phyloP scores from a whole-genome alignment of 2,329 filamentous ascomycete species.

The Microcyclospora pomicola region DNA sequence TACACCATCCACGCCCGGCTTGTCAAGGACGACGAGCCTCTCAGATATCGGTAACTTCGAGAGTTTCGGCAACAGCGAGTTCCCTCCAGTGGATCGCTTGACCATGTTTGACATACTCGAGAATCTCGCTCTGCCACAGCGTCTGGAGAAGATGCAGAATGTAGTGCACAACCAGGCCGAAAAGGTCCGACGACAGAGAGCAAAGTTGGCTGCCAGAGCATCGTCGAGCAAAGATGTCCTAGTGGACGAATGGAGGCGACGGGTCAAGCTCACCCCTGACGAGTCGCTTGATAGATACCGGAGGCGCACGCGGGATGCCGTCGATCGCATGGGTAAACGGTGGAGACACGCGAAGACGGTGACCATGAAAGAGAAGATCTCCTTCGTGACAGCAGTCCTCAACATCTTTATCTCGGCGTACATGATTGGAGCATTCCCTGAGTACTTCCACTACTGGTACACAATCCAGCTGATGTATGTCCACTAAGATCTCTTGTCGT shows the following conservation, averaged over 20 bases:
- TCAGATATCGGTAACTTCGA: slow-evolving; percentile 77
- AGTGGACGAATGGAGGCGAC: slow-evolving; percentile 81
- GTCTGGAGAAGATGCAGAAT: slow-evolving; percentile 79
- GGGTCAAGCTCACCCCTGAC: slow-evolving; percentile 64
- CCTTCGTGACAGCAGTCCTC: slow-evolving; percentile 89
- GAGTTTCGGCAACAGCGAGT: slow-evolving; percentile 66
- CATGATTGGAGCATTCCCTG: slow-evolving; percentile 69
- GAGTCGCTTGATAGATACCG: slow-evolving; percentile 88
- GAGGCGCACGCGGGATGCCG: slow-evolving; percentile 70
- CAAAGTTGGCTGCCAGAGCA: slow-evolving; percentile 63
- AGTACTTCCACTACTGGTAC: slow-evolving; percentile 89
- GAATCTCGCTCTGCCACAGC: slow-evolving; percentile 77
- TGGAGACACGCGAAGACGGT: slow-evolving; percentile 88
- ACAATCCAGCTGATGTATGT: slow-evolving; percentile 22
- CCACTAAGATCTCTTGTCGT: no score
- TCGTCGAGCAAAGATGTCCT: slow-evolving; percentile 74
- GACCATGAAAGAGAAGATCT: slow-evolving; percentile 80
- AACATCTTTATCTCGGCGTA: slow-evolving; percentile 97
- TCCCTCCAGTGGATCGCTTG: slow-evolving; percentile 77
- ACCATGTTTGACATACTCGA: slow-evolving; percentile 88
- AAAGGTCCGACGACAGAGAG: slow-evolving; percentile 69
- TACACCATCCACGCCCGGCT: slow-evolving; percentile 32
- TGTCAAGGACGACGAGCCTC: slow-evolving; percentile 69
- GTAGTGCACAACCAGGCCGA: slow-evolving; percentile 71
- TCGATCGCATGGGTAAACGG: slow-evolving; percentile 70